These are phyloP conservation scores for Hysterium pulicare DNA, from an alignment of 2,329 filamentous ascomycete species.

Conservation along the genomic window DNA sequence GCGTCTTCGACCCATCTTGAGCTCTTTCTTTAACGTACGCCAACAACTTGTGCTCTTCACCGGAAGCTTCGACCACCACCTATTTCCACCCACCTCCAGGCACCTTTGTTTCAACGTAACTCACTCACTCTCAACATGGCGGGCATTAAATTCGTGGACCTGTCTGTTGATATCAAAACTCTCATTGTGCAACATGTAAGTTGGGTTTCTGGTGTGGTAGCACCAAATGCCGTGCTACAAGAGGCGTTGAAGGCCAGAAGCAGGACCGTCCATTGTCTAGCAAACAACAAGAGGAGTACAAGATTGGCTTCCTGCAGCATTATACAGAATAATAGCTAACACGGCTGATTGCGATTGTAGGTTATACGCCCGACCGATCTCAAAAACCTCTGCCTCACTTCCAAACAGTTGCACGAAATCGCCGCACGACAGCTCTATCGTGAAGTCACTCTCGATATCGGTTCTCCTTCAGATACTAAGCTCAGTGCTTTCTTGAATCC, in stretches of 20 bases:
- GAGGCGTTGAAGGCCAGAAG: background rate
- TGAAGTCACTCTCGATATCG: conserved; percentile 47
- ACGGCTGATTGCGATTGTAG: conserved; percentile 17
- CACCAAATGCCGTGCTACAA: background rate
- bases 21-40: no score
- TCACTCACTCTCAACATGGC: conserved; percentile 19
- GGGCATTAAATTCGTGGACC: conserved; percentile 28
- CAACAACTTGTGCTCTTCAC: no score
- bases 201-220: conserved; percentile 2
- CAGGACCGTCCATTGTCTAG: background rate
- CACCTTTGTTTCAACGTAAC: no score
- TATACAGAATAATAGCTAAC: background rate
- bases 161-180: conserved; percentile 39
- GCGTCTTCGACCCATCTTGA: conserved; percentile 9
- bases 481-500: conserved; percentile 46
- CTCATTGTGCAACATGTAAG: conserved; percentile 37
- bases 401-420: conserved; percentile 46
- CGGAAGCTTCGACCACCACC: conserved; percentile 2
- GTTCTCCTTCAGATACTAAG: conserved; percentile 41
- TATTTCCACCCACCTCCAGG: no score
- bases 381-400: conserved; percentile 46
- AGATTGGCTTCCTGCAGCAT: background rate
- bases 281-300: background rate
- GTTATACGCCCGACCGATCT: conserved; percentile 47
- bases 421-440: conserved; percentile 46